Evolutionary conservation across 2,329 filamentous ascomycete species (phyloP), one percentile per base, ranked within the genome.

Genomic region (Mycosphaerella sp.): DNA sequence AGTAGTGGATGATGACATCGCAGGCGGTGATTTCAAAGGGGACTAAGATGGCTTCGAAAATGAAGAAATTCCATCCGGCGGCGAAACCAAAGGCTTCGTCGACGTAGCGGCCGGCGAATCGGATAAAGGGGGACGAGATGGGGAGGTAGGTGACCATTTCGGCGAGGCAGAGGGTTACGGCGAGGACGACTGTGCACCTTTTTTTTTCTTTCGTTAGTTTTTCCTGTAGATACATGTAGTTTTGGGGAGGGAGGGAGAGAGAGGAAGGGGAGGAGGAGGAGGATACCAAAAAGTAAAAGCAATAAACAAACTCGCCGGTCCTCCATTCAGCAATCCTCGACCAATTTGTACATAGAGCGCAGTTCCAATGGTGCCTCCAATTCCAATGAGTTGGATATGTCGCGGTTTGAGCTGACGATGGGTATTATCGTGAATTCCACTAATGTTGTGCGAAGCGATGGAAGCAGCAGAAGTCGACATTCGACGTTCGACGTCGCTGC

Each of bases 71-170:
- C 59, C 61, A 66, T 5, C 63, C 62, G 34, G 62, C 62, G 31
- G 64, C 64, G 14, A 62, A 84, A 71, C 58, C 76, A 55, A 89
- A 86, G 2, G 85, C 84, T 59, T 88, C 84, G 61, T 89, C 86
- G 31, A 89, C 85, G 60, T 82, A 89, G 45, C 84, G 80, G 11
- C 85, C 85, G 3, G 86, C 86, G 63, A 90, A 88, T 26, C 84
- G 82, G 65, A 90, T 86, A 68, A 91, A 90, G 0, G 86, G 85
- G 40, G 85, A 88, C 0, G 85, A 87, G 51, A 90, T 86, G 6
- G 87, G 86, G 2, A 88, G 73, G 59, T 86, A 88, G 0, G 84
- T 86, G 6, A 87, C 85, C 85, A 89, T 88, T 67, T 89, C 86
- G 10, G 84, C 83, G 73, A 87, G 81, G 66, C 73, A 61, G 26